Base-by-base conservation (phyloP, 345 rosid species). In the Dipteronia sinensis region DNA sequence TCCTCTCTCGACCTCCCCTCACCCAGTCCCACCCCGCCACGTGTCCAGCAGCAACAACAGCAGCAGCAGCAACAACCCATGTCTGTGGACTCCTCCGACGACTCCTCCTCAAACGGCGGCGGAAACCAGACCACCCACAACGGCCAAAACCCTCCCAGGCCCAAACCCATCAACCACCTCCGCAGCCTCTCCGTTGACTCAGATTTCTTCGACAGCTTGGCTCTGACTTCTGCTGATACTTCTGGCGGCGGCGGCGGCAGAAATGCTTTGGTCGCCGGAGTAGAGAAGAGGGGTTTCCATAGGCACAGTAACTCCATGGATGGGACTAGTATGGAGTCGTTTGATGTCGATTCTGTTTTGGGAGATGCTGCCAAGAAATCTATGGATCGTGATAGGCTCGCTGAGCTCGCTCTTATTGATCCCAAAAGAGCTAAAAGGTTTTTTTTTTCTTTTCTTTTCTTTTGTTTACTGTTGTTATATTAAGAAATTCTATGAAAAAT, bases 361-460 rank as follows among this genome's bases (percentile, higher is more conserved):
- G 83, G 77, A 29, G 97, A 93, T 69, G 90, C 85, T 51, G 72
- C 78, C 20, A 93, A 95, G 92, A 95, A 95, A 85, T 86, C 94
- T 68, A 87, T 91, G 92, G 96, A 85, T 74, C 89, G 92, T 78
- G 98, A 93, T 16, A 90, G 85, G 77, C 87, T 95, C 29, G 94
- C 97, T 40, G 99, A 95, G 81, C 93, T 95, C 40, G 88, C 98
- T 68, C 86, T 92, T 79, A 89, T 95, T 69, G 99, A 95, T 88
- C 99, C 99, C 75, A 93, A 90, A 82, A 86, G 99, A 86, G 99
- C 99, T 77, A 95, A 93, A 87, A 86, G 99, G 99, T 95, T 3
- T 15, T 4, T 5, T 1, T 17, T 16, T 42, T 8, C 7, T 40
- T 42, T 47, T 10, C 61, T 51, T 58, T 46, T 25, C 4, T 56